Conservation (phyloP, 2,329 filamentous ascomycete species). For the Fusarium begoniae region DNA sequence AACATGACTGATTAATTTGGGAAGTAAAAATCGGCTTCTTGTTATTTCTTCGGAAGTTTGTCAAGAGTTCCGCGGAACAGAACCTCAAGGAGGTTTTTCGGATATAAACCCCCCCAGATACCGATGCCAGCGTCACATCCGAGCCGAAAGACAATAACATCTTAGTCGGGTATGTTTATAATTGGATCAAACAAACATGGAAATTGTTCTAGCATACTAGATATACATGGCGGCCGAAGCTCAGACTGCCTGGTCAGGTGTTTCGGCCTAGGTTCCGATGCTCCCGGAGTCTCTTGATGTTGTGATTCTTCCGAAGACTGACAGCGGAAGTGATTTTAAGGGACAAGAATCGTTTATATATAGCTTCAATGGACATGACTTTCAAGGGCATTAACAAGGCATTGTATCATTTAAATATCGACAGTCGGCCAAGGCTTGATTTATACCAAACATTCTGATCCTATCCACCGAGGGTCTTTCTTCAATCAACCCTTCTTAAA, state of each 20-base stretch:
- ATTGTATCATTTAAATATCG: background rate
- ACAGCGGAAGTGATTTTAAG: fast-evolving
- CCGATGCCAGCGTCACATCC: background rate
- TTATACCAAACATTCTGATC: background rate
- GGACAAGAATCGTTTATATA: background rate
- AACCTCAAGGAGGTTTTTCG: background rate
- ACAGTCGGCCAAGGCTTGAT: fast-evolving
- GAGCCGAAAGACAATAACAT: background rate
- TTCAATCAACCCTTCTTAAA: background rate
- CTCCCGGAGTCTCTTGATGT: fast-evolving
- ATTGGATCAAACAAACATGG: background rate
- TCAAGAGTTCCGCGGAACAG: background rate
- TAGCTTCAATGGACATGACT: fast-evolving
- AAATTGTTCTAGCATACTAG: background rate
- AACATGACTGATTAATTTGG: fast-evolving
- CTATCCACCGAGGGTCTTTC: background rate
- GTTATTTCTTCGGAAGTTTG: background rate
- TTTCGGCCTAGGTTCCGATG: background rate
- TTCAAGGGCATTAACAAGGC: fast-evolving
- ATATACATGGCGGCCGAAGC: fast-evolving
- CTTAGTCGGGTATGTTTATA: background rate
- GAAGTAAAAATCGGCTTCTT: background rate
- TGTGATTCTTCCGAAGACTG: background rate
- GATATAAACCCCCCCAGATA: background rate
- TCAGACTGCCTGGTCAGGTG: too few relatives aligned